Conservation (phyloP, 1,284 basidiomycete species). For the Coniophora puteana region DNA sequence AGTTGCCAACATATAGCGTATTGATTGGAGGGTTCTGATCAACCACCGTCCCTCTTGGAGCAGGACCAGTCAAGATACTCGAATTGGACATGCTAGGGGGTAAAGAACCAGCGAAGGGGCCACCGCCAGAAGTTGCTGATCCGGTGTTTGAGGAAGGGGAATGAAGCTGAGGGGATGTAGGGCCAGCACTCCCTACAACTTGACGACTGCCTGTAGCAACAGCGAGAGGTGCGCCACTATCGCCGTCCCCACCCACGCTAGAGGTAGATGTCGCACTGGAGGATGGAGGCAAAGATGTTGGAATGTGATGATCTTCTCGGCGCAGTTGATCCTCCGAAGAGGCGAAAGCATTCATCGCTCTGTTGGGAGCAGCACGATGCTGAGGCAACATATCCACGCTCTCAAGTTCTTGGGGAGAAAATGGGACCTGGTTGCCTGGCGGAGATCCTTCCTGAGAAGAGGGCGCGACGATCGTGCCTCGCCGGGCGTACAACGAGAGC, state of each 20-base stretch:
- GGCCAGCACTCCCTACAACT: slow-evolving; percentile 32
- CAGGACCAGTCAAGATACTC: slow-evolving; percentile 18
- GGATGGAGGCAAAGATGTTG: slow-evolving; percentile 18
- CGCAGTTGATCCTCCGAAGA: no score
- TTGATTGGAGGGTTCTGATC: slow-evolving; percentile 95
- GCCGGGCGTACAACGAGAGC: slow-evolving; percentile 27
- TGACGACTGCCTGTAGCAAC: slow-evolving; percentile 48
- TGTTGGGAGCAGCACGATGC: slow-evolving; percentile 29
- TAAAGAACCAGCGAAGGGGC: slow-evolving; percentile 30
- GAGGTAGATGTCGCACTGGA: slow-evolving; percentile 29
- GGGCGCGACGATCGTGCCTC: slow-evolving; percentile 17
- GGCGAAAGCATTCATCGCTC: slow-evolving; percentile 20
- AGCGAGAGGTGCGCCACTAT: slow-evolving; percentile 32
- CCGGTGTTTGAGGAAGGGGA: slow-evolving; percentile 46
- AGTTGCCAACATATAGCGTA: slow-evolving; percentile 91
- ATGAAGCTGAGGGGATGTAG: slow-evolving; percentile 45
- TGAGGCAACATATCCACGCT: slow-evolving; percentile 34
- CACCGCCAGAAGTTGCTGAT: slow-evolving; percentile 23
- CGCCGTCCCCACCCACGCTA: slow-evolving; percentile 23
- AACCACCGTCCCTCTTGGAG: slow-evolving; percentile 55
- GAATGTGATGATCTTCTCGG: no score
- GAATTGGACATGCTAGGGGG: slow-evolving; percentile 25
- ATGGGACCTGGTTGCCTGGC: slow-evolving; percentile 17
- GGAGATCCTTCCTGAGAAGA: slow-evolving; percentile 26
- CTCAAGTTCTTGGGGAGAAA: slow-evolving; percentile 20